A percentile compares a stretch with the other conserved stretches of the same genome.
Conservation (phyloP, 140 eudicot species). For the Ambrosia hybrid region DNA sequence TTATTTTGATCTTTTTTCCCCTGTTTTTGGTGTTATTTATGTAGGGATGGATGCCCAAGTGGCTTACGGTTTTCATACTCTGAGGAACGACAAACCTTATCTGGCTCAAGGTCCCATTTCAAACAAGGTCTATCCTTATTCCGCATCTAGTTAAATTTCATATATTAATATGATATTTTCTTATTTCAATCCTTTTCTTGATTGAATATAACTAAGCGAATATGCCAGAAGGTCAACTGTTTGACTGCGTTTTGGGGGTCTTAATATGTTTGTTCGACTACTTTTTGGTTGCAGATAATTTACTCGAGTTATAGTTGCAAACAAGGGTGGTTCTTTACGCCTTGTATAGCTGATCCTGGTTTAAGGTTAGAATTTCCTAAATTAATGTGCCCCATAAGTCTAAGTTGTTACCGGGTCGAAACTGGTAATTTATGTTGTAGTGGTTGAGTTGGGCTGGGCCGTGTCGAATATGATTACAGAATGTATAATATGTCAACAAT, state of each 20-base stretch:
- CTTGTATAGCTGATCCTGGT: slow-evolving; percentile 87
- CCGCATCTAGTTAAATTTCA: slow-evolving; percentile 2
- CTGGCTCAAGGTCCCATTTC: slow-evolving; percentile 92
- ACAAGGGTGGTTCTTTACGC: slow-evolving; percentile 99
- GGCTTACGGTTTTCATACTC: slow-evolving; percentile 90
- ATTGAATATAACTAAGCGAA: not conserved
- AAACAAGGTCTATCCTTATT: slow-evolving; percentile 60
- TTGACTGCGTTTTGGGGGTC: not conserved
- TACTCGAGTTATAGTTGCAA: slow-evolving; percentile 89
- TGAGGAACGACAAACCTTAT: slow-evolving; percentile 82
- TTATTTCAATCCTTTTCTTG: not conserved
- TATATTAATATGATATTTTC: not conserved
- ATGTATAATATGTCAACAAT: not conserved
- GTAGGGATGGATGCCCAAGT: slow-evolving; percentile 99
- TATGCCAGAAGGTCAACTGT: slow-evolving; percentile 10
- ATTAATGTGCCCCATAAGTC: not conserved
- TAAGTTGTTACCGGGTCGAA: not conserved
- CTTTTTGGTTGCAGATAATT: slow-evolving; percentile 51
- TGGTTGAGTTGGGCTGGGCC: not conserved
- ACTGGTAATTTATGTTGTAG: not conserved
- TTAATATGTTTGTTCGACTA: too few relatives aligned
- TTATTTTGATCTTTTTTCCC: not conserved
- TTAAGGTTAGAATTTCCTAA: slow-evolving; percentile 55
- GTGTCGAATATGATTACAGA: not conserved
- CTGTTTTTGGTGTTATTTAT: slow-evolving; percentile 4